phyloP scores from a whole-genome alignment of 306 rosid species.

The Cercis canadensis region DNA sequence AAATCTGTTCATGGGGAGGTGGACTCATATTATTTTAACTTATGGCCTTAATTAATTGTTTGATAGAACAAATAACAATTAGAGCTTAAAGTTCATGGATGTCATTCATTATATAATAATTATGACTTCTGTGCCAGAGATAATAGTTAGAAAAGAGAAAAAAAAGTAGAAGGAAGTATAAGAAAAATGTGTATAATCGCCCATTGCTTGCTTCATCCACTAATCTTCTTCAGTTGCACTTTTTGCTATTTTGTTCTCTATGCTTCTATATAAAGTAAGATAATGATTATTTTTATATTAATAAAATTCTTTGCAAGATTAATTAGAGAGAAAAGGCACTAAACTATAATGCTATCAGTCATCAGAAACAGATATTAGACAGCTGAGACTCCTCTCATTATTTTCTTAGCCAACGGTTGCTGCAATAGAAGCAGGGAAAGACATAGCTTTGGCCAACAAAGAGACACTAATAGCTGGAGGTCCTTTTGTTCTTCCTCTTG shows the following conservation, averaged over 20 bases:
- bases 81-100: background rate
- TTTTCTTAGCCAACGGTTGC: conserved; percentile 93
- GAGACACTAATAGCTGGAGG: conserved; percentile 99
- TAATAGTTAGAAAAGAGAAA: background rate
- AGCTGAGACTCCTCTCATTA: conserved; percentile 49
- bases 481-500: conserved; percentile 98
- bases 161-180: conserved; percentile 6
- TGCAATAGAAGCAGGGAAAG: conserved; percentile 98
- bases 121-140: background rate
- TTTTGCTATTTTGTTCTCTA: conserved; percentile 1
- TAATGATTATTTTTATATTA: background rate
- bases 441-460: conserved; percentile 98
- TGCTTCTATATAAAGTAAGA: conserved; percentile 9
- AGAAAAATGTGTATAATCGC: conserved; percentile 1
- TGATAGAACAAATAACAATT: conserved; percentile 13
- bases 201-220: conserved; percentile 1
- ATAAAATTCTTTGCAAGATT: conserved; percentile 15
- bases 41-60: conserved; percentile 8
- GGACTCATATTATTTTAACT: background rate
- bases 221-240: conserved; percentile 3
- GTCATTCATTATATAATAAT: conserved; percentile 2
- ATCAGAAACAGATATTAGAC: conserved; percentile 35
- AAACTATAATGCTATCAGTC: conserved; percentile 5
- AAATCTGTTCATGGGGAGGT: background rate
- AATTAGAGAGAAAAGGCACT: conserved; percentile 13